Conservation (phyloP, 345 rosid genomes). For the Geranium rotundifolium region DNA sequence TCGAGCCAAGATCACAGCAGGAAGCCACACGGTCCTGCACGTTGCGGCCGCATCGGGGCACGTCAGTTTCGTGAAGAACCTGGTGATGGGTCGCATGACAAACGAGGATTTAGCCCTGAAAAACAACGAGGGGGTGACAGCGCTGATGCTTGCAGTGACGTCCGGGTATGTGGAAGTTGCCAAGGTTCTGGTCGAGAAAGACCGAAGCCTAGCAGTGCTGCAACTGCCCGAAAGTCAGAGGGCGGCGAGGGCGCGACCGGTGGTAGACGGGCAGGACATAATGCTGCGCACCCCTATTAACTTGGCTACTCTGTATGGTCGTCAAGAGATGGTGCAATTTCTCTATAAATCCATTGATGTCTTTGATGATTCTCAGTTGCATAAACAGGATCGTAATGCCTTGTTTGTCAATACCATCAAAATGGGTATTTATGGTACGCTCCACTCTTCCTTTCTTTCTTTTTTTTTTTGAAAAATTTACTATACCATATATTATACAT, state of each 20-base stretch:
- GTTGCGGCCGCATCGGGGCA: conserved; percentile 16
- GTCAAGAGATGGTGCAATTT: too few species aligned
- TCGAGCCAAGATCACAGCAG: too few species aligned
- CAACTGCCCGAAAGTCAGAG: conserved; percentile 3
- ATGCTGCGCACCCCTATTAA: too few species aligned
- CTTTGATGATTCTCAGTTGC: too few species aligned
- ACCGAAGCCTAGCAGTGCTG: not conserved
- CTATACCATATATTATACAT: too few species aligned
- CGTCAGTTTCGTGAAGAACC: conserved; percentile 8
- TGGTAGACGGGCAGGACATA: not conserved
- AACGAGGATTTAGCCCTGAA: not conserved
- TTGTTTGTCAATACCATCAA: too few species aligned
- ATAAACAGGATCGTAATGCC: too few species aligned
- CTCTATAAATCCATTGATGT: too few species aligned
- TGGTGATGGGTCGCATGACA: conserved; percentile 12
- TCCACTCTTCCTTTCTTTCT: too few species aligned
- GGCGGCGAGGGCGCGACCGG: conserved; percentile 9
- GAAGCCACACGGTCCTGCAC: conserved; percentile 1
- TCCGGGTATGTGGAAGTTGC: conserved; percentile 13
- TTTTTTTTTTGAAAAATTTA: too few species aligned
- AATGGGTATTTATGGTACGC: too few species aligned
- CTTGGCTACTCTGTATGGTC: too few species aligned
- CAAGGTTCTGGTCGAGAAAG: conserved; percentile 4
- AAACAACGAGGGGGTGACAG: conserved; percentile 9
- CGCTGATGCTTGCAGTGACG: conserved; percentile 15